Evolutionary conservation across 805 yeast genomes (phyloP), one percentile per base, ranked within the genome.

Genomic region (Cyberlindnera mississippiensis): DNA sequence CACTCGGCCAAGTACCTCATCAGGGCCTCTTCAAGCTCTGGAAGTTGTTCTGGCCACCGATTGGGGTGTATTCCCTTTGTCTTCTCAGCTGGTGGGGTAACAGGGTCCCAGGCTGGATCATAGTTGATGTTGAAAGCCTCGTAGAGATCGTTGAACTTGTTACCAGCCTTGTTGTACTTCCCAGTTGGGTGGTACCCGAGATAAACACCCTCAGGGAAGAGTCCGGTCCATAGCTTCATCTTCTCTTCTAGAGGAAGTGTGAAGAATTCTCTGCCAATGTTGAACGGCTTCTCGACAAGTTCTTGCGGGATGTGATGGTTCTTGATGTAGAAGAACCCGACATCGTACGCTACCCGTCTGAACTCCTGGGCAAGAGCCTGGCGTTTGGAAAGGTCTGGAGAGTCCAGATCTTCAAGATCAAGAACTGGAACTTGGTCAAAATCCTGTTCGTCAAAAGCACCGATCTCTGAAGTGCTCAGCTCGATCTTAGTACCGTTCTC

Each of bases 121-220:
- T 60, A 55, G 32, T 60, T 58, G 30, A 57, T 47, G 40, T 63
- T 62, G 47, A 62, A 63, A 2, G 67, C 64, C 42, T 66, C 70
- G 41, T 56, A 58, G 32, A 62, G 56, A 40, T 63, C 70, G 13
- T 41, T 36, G 42, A 44, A 32, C 39, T 46, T 41, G 41, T 44
- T 48, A 7, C 50, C 50, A 2, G 46, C 49, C 33, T 47, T 45
- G 42, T 53, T 53, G 39, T 48, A 49, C 19, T 42, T 40, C n/a
- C 50, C 48, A n/a, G 51, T 16, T 8, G 55, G 54, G 32, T 41
- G 57, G 37, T 53, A 59, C 6, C 63, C 63, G 20, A 44, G 42
- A 36, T 48, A 59, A 12, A 48, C 51, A 7, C 45, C 49, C 2
- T 35, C 46, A 4, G 61, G 61, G 28, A 56, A 44, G 11, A 37